These are phyloP conservation scores for Cladosporium velox DNA, from an alignment of 2,329 filamentous ascomycete genomes.

Conservation along the genomic window DNA sequence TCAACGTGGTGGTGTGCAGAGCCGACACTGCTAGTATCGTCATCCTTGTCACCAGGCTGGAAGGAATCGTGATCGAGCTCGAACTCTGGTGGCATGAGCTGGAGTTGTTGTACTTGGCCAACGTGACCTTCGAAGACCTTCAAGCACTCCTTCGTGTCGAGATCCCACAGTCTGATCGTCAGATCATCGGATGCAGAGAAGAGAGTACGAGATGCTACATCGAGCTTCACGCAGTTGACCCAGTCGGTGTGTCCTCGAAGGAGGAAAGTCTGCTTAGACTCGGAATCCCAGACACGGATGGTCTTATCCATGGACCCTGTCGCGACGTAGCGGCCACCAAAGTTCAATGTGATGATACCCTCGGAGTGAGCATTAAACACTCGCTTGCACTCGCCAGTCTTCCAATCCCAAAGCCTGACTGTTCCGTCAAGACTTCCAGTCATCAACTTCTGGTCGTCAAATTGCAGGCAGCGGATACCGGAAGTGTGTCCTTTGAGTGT, in stretches of 20 bases:
- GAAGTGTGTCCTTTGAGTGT: slow-evolving; percentile 80
- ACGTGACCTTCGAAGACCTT: slow-evolving; percentile 82
- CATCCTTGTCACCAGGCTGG: slow-evolving; percentile 58
- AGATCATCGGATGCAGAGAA: slow-evolving; percentile 94
- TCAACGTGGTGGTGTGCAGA: slow-evolving; percentile 29
- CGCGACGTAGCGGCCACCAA: slow-evolving; percentile 79
- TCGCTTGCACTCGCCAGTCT: slow-evolving; percentile 81
- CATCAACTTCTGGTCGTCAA: slow-evolving; percentile 88
- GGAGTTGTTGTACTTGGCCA: slow-evolving; percentile 89
- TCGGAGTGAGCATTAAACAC: slow-evolving; percentile 77
- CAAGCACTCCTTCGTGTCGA: slow-evolving; percentile 80
- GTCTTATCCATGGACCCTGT: slow-evolving; percentile 88
- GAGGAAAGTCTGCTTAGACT: slow-evolving; percentile 75
- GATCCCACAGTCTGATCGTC: slow-evolving; percentile 87
- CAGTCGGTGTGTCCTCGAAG: slow-evolving; percentile 87
- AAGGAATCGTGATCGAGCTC: slow-evolving; percentile 72
- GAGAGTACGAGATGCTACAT: slow-evolving; percentile 70
- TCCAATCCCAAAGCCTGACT: slow-evolving; percentile 95
- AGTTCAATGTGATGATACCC: slow-evolving; percentile 85
- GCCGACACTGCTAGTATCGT: slow-evolving; percentile 39
- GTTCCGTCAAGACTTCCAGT: slow-evolving; percentile 86
- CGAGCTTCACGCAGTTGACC: slow-evolving; percentile 94
- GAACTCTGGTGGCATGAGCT: slow-evolving; percentile 82
- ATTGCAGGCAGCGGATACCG: slow-evolving; percentile 86
- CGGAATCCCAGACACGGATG: slow-evolving; percentile 90